phyloP scores from a whole-genome alignment of 352 stramenopile genomes.

The Phytopythium oedochilum region DNA sequence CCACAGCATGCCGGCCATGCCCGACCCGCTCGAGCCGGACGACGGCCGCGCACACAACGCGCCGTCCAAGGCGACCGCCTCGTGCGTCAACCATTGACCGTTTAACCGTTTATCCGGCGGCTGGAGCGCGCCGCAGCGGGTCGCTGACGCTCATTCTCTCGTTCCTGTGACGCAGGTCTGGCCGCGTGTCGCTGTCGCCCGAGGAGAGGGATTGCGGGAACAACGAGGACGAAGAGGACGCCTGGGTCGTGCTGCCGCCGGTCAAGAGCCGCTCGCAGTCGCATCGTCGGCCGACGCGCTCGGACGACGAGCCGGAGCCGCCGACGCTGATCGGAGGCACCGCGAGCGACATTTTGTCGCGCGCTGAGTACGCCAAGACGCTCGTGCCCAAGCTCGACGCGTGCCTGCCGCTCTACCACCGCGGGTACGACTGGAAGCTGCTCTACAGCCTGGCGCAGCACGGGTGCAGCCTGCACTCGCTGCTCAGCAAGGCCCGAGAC shows the following conservation, averaged over 20 bases:
- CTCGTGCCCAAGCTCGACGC: conserved; percentile 62
- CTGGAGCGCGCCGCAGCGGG: not conserved
- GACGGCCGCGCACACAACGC: not conserved
- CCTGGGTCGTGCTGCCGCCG: not conserved
- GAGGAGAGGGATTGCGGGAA: conserved; percentile 11
- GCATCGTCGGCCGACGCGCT: conserved; percentile 16
- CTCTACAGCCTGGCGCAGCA: conserved; percentile 60
- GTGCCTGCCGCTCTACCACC: conserved; percentile 38
- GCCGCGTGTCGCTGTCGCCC: not conserved
- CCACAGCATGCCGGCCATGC: conserved; percentile 29
- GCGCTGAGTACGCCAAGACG: conserved; percentile 20
- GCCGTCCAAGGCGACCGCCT: not conserved
- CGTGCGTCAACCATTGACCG: not conserved
- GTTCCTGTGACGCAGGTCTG: not conserved
- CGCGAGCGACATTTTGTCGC: conserved; percentile 40
- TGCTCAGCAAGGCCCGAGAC: conserved; percentile 37
- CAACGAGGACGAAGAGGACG: conserved; percentile 7
- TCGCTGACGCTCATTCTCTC: not conserved
- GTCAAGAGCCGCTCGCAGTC: conserved; percentile 32
- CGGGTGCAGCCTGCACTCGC: conserved; percentile 59
- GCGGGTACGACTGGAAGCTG: conserved; percentile 64
- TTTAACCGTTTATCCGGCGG: not conserved
- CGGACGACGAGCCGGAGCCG: conserved; percentile 27
- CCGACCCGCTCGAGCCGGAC: conserved; percentile 9
- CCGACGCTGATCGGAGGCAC: conserved; percentile 46